phyloP scores from a whole-genome alignment of 345 rosid species.

The Lepidium sativum region DNA sequence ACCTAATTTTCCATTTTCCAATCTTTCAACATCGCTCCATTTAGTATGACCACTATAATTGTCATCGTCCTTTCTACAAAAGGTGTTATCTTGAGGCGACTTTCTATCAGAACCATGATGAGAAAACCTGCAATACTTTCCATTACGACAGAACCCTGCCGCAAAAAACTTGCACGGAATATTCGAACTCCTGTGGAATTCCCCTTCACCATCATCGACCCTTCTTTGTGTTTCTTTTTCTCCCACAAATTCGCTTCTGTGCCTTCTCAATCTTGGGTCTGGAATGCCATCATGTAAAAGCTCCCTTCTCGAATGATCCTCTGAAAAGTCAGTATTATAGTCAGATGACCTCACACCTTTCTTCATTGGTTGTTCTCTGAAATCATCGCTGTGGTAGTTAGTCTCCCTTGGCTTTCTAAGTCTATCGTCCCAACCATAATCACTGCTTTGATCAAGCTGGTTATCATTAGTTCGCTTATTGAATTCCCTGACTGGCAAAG shows the following conservation, averaged over 20 bases:
- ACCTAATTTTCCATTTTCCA: conserved; percentile 28
- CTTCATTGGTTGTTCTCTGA: conserved; percentile 30
- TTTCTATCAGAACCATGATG: conserved; percentile 44
- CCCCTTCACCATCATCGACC: conserved; percentile 38
- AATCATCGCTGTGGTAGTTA: conserved; percentile 38
- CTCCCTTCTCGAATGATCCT: conserved; percentile 35
- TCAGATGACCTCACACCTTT: conserved; percentile 31
- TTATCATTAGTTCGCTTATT: conserved; percentile 53
- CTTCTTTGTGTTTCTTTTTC: conserved; percentile 43
- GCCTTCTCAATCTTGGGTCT: conserved; percentile 25
- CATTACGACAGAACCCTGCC: conserved; percentile 79
- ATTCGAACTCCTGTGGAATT: conserved; percentile 34
- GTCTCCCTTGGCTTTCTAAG: conserved; percentile 37
- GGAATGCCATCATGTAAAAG: conserved; percentile 19
- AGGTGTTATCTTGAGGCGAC: conserved; percentile 33
- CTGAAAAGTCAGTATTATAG: conserved; percentile 29
- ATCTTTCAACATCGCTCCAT: conserved; percentile 30
- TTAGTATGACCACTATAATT: conserved; percentile 34
- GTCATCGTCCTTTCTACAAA: conserved; percentile 22
- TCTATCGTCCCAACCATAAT: conserved; percentile 47
- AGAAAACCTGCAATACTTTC: conserved; percentile 68
- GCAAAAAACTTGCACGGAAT: conserved; percentile 78
- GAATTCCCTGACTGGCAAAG: conserved; percentile 52
- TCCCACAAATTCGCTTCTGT: conserved; percentile 26
- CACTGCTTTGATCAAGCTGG: conserved; percentile 35